These are phyloP conservation scores for Kurtzmaniella natalensis DNA, from an alignment of 1,139 yeast genomes.

Conservation along the genomic window DNA sequence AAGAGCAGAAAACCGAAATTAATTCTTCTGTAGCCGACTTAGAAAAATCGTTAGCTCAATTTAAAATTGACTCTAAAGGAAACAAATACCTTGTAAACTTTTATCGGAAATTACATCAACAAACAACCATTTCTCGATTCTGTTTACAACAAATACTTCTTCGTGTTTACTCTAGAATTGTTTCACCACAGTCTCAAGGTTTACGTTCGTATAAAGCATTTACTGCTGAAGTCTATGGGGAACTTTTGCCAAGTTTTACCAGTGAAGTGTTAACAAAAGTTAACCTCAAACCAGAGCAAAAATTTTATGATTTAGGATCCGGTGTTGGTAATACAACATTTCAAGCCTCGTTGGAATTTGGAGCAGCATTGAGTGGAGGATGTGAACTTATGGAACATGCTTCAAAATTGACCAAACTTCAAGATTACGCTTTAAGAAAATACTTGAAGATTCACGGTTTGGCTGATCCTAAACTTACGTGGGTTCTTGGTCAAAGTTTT, in stretches of 20 bases:
- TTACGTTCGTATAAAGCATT: conserved; percentile 77
- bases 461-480: conserved; percentile 47
- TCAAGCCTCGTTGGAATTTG: conserved; percentile 86
- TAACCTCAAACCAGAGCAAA: conserved; percentile 46
- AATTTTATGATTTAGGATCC: conserved; percentile 82
- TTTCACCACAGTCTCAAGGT: conserved; percentile 66
- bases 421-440: conserved; percentile 51
- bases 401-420: conserved; percentile 59
- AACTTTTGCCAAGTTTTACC: conserved; percentile 73
- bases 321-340: conserved; percentile 92
- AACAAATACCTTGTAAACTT: conserved; percentile 14
- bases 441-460: conserved; percentile 65
- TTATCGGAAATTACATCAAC: conserved; percentile 26
- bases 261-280: conserved; percentile 67
- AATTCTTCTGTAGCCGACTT: no score
- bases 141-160: conserved; percentile 67
- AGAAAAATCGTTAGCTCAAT: no score
- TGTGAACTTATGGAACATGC: conserved; percentile 89
- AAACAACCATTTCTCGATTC: conserved; percentile 46
- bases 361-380: conserved; percentile 74
- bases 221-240: conserved; percentile 91
- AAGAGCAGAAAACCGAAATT: no score
- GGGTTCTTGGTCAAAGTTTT: conserved; percentile 68
- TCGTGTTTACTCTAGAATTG: conserved; percentile 71
- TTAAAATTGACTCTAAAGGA: neutral